Evolutionary conservation across 768 basidiomycete genomes (phyloP).

Genomic region (Dendrothele bispora): DNA sequence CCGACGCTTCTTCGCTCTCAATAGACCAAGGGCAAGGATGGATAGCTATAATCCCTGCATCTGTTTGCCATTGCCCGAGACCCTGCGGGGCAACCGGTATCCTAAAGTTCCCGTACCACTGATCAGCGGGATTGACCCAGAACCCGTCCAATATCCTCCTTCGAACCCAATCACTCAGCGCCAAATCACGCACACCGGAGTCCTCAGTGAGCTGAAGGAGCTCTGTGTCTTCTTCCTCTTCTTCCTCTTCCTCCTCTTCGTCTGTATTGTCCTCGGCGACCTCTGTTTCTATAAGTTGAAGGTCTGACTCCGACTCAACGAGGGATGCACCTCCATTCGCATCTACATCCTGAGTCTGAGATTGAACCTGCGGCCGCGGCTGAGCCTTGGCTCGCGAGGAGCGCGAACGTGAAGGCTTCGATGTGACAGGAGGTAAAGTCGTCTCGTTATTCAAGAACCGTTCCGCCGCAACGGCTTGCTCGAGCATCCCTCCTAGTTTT

Average conservation of each 20-base stretch:
- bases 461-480: slow-evolving; percentile 65
- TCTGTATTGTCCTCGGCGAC: too few species aligned
- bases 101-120: slow-evolving; percentile 50
- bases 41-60: too few species aligned
- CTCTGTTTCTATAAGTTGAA: neutral
- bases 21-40: slow-evolving; percentile 69
- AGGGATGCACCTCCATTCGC: slow-evolving; percentile 28
- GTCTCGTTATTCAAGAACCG: slow-evolving; percentile 36
- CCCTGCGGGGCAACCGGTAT: slow-evolving; percentile 18
- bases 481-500: slow-evolving; percentile 63
- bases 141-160: slow-evolving; percentile 71
- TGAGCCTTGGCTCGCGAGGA: slow-evolving; percentile 6
- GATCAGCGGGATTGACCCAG: slow-evolving; percentile 75
- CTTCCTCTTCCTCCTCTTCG: slow-evolving; percentile 37
- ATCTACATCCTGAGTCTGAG: slow-evolving; percentile 15
- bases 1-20: slow-evolving; percentile 11
- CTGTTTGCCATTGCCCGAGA: too few species aligned
- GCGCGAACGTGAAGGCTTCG: slow-evolving; percentile 5
- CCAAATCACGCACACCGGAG: slow-evolving; percentile 44
- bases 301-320: slow-evolving; percentile 23
- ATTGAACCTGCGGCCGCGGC: slow-evolving; percentile 9
- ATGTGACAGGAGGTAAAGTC: slow-evolving; percentile 12
- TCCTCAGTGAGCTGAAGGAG: slow-evolving; percentile 42
- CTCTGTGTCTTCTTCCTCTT: slow-evolving; percentile 45
- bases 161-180: slow-evolving; percentile 72